These are phyloP conservation scores for Stereocaulon alpinum DNA, from an alignment of 495 filamentous ascomycete genomes.

Conservation along the genomic window DNA sequence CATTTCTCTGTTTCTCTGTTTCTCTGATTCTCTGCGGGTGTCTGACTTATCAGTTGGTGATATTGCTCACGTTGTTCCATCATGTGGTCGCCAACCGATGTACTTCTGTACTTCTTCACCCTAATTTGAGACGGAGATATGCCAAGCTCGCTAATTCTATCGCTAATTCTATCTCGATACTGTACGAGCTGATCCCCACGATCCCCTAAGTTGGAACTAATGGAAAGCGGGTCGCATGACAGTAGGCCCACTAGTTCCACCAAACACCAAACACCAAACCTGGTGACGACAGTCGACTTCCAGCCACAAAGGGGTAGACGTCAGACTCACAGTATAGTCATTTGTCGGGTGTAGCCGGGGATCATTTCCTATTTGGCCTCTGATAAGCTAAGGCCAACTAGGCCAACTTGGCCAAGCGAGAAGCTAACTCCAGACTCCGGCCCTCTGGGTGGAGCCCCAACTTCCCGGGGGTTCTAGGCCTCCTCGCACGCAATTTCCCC, in stretches of 20 bases:
- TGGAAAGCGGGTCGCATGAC: not conserved
- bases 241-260: not conserved
- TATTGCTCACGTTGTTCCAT: too few relatives aligned
- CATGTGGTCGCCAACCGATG: too few relatives aligned
- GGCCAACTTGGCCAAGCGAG: too few relatives aligned
- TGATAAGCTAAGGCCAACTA: not conserved
- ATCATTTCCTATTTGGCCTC: not conserved
- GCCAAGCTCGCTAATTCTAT: too few relatives aligned
- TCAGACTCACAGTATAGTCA: too few relatives aligned
- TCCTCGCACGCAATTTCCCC: constrained; percentile 7
- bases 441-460: not conserved
- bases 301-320: not conserved
- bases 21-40: too few relatives aligned
- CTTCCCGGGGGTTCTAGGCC: not conserved
- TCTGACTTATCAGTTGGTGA: too few relatives aligned
- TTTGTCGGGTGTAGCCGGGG: not conserved
- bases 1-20: too few relatives aligned
- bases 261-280: not conserved
- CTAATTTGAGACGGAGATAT: too few relatives aligned
- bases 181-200: not conserved
- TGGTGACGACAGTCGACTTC: constrained; percentile 5
- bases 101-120: too few relatives aligned
- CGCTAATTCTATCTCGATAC: too few relatives aligned
- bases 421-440: not conserved
- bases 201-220: too few relatives aligned